A percentile compares a stretch with the other conserved stretches of the same genome.
phyloP scores from a whole-genome alignment of 2,329 filamentous ascomycete genomes.

The Colletotrichum tabaci region DNA sequence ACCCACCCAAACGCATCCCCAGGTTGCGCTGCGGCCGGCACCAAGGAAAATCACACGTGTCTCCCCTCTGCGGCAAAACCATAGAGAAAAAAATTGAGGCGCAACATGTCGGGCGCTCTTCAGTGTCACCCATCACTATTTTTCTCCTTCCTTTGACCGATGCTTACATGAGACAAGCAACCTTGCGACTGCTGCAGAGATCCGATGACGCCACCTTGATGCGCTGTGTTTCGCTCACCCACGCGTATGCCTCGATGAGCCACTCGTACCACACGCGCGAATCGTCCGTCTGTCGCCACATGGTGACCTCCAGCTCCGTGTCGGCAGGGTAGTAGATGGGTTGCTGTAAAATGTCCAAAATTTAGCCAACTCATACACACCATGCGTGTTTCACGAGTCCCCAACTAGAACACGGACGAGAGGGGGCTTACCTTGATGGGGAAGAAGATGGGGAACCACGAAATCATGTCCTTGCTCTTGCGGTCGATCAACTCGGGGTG shows the following conservation, averaged over 20 bases:
- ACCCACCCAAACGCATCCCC: background rate
- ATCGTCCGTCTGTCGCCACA: constrained; percentile 97
- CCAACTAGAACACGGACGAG: background rate
- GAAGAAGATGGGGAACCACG: constrained; percentile 99
- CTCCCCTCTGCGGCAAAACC: constrained; percentile 22
- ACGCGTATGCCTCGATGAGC: constrained; percentile 88
- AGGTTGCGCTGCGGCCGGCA: constrained; percentile 19
- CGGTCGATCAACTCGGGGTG: constrained; percentile 91
- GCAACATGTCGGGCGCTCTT: constrained; percentile 18
- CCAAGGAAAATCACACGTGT: background rate
- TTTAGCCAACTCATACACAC: background rate
- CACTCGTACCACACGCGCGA: constrained; percentile 99
- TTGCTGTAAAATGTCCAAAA: constrained; percentile 66
- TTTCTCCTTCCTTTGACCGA: background rate
- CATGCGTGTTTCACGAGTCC: no score
- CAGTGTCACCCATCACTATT: constrained; percentile 19
- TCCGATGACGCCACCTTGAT: constrained; percentile 78
- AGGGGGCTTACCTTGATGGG: constrained; percentile 82
- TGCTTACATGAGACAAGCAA: constrained; percentile 78
- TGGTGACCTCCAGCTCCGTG: constrained; percentile 88
- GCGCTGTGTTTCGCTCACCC: constrained; percentile 71
- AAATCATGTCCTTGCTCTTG: constrained; percentile 98
- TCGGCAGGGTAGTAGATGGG: constrained; percentile 89
- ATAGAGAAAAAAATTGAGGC: constrained; percentile 27
- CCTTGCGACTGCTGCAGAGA: constrained; percentile 77